Evolutionary conservation across 2,329 filamentous ascomycete species (phyloP), one percentile per base, ranked within the genome.

Genomic region (Biscogniauxia mediterranea): DNA sequence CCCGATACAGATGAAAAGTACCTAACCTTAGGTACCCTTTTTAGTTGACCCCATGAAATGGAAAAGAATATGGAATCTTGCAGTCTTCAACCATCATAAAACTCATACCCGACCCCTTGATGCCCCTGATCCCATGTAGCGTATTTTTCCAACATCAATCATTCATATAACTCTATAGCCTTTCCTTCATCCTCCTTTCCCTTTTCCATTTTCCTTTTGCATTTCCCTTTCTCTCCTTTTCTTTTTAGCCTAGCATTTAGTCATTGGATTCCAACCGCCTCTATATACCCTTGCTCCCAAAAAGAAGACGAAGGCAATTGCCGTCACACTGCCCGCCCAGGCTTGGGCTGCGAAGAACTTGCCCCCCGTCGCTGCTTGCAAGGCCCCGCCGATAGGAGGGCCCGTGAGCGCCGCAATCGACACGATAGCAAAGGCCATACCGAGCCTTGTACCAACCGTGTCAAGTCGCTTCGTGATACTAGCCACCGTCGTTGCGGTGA

Each of bases 381-480:
- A 67, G 1, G 73, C 74, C 2, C 78, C 78, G 0, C 78, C 78
- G 20, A 79, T 71, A 0, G 78, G 77, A 3, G 76, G 75, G 0
- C 77, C 77, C 0, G 77, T 77, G 15, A 79, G 57, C 0, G 75
- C 72, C 1, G 75, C 75, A 52, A 79, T 69, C 0, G 76, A 77
- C 6, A 71, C 68, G 5, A 79, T 71, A 52, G 68, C 73, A 11
- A 79, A 79, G 0, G 73, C 75, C 77, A 79, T 79, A 8, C 77
- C 77, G 15, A 79, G 67, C 23, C 78, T 68, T 1, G 77, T 77
- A 0, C 77, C 77, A 1, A 78, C 70, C 1, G 69, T 77, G 25
- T 78, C 74, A 6, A 79, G 71, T 5, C 71, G 66, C 15, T 71
- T 71, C 0, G 78, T 79, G 9, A 79, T 76, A 52, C 75, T 77